Conservation (phyloP, 148 eudicot species). For the Rhododendron molle region DNA sequence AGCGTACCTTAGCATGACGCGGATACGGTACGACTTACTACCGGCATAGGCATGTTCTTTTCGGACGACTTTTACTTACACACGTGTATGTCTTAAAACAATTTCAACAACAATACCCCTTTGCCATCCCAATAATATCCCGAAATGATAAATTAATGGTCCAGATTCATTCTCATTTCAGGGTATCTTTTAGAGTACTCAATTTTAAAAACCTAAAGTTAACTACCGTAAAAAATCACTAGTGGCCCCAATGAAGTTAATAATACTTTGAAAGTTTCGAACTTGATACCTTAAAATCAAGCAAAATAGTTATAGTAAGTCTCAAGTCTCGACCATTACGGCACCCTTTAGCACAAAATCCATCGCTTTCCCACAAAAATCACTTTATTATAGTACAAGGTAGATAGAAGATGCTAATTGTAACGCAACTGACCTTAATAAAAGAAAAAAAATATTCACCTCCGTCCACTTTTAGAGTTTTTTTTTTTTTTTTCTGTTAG, state of each 20-base stretch:
- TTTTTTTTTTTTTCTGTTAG: neutral
- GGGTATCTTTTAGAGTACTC: no score
- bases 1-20: slow-evolving; percentile 6
- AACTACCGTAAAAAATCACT: no score
- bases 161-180: no score
- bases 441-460: neutral
- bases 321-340: neutral
- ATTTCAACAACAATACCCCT: no score
- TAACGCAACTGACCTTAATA: neutral
- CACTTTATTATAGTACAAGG: neutral
- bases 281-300: no score
- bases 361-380: neutral
- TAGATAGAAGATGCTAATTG: neutral
- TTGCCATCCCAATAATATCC: no score
- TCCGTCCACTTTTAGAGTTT: neutral
- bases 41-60: no score
- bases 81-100: neutral
- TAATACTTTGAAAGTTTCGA: no score
- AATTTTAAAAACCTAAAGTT: no score
- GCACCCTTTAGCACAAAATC: neutral
- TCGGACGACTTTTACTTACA: neutral
- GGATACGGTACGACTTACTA: neutral
- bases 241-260: no score
- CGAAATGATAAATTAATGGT: no score
- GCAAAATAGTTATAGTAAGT: no score